Percentiles rank a stretch among this genome's conserved stretches.
These are phyloP conservation scores for Urostyla sp. DNA, from an alignment of 73 alveolate species.

Conservation along the genomic window DNA sequence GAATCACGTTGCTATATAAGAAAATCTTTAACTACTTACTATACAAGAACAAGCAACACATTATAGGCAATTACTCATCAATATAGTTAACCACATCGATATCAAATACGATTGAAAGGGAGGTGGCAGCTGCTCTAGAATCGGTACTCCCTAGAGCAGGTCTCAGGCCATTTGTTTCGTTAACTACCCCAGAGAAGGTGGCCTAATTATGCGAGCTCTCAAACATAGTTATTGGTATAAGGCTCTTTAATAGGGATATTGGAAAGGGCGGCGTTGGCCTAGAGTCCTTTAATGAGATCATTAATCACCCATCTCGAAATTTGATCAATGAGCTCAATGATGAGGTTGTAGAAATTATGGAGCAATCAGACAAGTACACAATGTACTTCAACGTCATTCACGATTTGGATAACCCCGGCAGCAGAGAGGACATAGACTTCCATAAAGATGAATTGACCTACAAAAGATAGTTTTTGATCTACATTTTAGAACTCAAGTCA, in stretches of 20 bases:
- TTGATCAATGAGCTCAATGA: slow-evolving; percentile 75
- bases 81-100: slow-evolving; percentile 65
- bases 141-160: slow-evolving; percentile 99
- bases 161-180: slow-evolving; percentile 97
- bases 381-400: slow-evolving; percentile 73
- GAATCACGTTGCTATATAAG: slow-evolving; percentile 85
- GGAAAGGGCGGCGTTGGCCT: slow-evolving; percentile 97
- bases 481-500: slow-evolving; percentile 84
- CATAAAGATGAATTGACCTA: slow-evolving; percentile 84
- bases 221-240: slow-evolving; percentile 97
- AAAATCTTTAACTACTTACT: slow-evolving; percentile 87
- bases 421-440: slow-evolving; percentile 61
- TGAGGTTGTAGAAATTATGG: slow-evolving; percentile 84
- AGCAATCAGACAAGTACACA: slow-evolving; percentile 85
- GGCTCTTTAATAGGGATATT: slow-evolving; percentile 96
- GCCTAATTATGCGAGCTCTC: slow-evolving; percentile 97
- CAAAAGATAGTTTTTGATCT: slow-evolving; percentile 85
- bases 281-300: slow-evolving; percentile 80
- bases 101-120: slow-evolving; percentile 92
- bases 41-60: slow-evolving; percentile 84
- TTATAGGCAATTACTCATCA: slow-evolving; percentile 69
- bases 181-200: slow-evolving; percentile 97
- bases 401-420: slow-evolving; percentile 72
- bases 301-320: slow-evolving; percentile 83
- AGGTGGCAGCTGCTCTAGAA: slow-evolving; percentile 98